Conservation (phyloP, 371 early-diverging fungal genomes). For the Mycotypha africana region DNA sequence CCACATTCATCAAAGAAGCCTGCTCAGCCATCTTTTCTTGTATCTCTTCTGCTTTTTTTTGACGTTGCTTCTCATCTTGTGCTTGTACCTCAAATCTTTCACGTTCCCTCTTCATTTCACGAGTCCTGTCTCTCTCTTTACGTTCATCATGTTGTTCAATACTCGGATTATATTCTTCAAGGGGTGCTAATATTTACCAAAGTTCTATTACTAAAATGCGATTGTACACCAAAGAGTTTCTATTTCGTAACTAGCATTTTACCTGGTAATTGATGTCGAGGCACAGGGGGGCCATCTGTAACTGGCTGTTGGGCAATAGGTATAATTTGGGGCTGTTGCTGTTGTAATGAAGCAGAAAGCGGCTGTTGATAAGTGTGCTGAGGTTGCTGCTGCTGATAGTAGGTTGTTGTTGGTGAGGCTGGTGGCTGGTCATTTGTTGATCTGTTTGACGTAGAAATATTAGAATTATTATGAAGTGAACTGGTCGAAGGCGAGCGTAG, state of each 20-base stretch:
- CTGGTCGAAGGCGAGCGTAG: slow-evolving; percentile 10
- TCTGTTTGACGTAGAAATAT: neutral
- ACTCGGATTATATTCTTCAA: slow-evolving; percentile 3
- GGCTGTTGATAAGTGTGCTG: neutral
- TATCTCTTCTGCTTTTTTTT: slow-evolving; percentile 31
- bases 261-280: too few relatives aligned
- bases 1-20: slow-evolving; percentile 55
- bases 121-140: slow-evolving; percentile 25
- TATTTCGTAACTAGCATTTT: too few relatives aligned
- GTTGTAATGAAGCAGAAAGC: neutral
- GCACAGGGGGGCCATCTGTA: too few relatives aligned
- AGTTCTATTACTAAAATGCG: too few relatives aligned
- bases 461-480: neutral
- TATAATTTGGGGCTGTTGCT: neutral
- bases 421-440: slow-evolving; percentile 3
- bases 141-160: slow-evolving; percentile 19
- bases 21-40: slow-evolving; percentile 45
- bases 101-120: slow-evolving; percentile 32
- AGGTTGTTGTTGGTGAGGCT: slow-evolving; percentile 2
- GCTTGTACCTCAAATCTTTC: slow-evolving; percentile 24
- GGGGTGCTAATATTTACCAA: too few relatives aligned
- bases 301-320: neutral
- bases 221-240: too few relatives aligned
- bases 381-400: neutral
- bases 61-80: slow-evolving; percentile 16